phyloP scores from a whole-genome alignment of 2,329 filamentous ascomycete species.

The Xylariales sp. region DNA sequence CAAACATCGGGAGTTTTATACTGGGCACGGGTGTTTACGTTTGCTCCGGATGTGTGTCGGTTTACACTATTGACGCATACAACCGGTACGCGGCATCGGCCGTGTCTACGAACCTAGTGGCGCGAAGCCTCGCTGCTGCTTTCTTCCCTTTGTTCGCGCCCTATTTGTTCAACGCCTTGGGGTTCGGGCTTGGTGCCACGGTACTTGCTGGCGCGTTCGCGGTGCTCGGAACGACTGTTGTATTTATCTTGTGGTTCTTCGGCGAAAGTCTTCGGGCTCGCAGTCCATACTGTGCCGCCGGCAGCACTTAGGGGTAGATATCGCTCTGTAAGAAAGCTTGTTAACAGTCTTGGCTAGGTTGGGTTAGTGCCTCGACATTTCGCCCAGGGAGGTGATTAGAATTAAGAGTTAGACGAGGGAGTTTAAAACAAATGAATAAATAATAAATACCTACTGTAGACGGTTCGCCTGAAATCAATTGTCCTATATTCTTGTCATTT shows the following conservation, averaged over 20 bases:
- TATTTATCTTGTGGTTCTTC: slow-evolving; percentile 34
- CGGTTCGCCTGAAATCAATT: too few relatives aligned
- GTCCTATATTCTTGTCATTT: too few relatives aligned
- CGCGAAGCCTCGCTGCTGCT: slow-evolving; percentile 59
- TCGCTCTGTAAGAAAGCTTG: too few relatives aligned
- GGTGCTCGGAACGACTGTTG: slow-evolving; percentile 51
- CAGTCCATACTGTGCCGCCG: slow-evolving; percentile 12
- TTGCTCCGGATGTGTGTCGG: slow-evolving; percentile 63
- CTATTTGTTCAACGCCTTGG: slow-evolving; percentile 53
- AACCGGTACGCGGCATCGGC: slow-evolving; percentile 48
- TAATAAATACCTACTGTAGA: too few relatives aligned
- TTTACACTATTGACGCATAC: slow-evolving; percentile 64
- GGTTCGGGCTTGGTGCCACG: slow-evolving; percentile 59
- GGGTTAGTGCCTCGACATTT: too few relatives aligned
- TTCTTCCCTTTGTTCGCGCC: slow-evolving; percentile 69
- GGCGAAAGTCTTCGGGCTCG: slow-evolving; percentile 28
- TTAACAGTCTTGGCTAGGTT: too few relatives aligned
- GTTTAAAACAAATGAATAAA: too few relatives aligned
- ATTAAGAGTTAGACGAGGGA: too few relatives aligned
- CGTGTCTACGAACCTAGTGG: slow-evolving; percentile 55
- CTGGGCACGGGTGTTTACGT: slow-evolving; percentile 63
- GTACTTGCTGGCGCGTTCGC: slow-evolving; percentile 58
- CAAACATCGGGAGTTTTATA: slow-evolving; percentile 63
- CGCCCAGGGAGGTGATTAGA: too few relatives aligned
- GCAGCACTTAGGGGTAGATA: background rate